Conservation (phyloP, 805 yeast species). For the Priceomyces haplophilus region DNA sequence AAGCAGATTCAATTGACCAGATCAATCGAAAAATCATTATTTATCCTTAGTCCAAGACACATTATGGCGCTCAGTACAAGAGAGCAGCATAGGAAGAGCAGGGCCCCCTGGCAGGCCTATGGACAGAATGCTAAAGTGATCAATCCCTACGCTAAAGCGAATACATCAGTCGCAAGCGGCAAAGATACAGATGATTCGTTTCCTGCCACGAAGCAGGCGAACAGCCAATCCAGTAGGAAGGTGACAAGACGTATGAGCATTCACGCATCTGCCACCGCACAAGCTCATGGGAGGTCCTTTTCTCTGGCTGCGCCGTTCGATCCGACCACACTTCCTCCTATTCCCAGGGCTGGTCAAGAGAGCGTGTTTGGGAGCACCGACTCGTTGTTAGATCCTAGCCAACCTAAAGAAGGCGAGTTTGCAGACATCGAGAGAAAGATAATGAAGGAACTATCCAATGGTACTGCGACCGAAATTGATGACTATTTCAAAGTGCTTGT, state of each 20-base stretch:
- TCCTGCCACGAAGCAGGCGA: slow-evolving; percentile 17
- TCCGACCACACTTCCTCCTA: slow-evolving; percentile 27
- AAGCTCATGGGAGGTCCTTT: slow-evolving; percentile 25
- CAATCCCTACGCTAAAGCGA: slow-evolving; percentile 30
- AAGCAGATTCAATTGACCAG: background rate
- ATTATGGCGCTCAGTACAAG: slow-evolving; percentile 15
- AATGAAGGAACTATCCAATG: slow-evolving; percentile 48
- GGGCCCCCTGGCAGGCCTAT: slow-evolving; percentile 40
- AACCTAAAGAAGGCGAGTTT: slow-evolving; percentile 8
- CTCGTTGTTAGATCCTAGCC: slow-evolving; percentile 3
- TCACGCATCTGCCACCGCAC: slow-evolving; percentile 38
- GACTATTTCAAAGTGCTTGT: slow-evolving; percentile 57
- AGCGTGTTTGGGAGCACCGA: slow-evolving; percentile 4
- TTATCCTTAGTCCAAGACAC: background rate
- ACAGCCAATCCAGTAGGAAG: slow-evolving; percentile 13
- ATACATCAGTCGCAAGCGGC: slow-evolving; percentile 9
- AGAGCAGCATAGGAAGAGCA: slow-evolving; percentile 36
- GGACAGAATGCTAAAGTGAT: slow-evolving; percentile 11
- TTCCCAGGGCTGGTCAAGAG: slow-evolving; percentile 17
- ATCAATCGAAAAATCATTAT: background rate
- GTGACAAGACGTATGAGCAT: slow-evolving; percentile 32
- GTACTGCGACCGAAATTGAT: slow-evolving; percentile 71
- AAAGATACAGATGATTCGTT: slow-evolving; percentile 7
- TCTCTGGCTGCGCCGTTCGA: slow-evolving; percentile 23
- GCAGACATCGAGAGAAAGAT: slow-evolving; percentile 17